phyloP scores from a whole-genome alignment of 768 basidiomycete genomes.

The Lentinula boryana region DNA sequence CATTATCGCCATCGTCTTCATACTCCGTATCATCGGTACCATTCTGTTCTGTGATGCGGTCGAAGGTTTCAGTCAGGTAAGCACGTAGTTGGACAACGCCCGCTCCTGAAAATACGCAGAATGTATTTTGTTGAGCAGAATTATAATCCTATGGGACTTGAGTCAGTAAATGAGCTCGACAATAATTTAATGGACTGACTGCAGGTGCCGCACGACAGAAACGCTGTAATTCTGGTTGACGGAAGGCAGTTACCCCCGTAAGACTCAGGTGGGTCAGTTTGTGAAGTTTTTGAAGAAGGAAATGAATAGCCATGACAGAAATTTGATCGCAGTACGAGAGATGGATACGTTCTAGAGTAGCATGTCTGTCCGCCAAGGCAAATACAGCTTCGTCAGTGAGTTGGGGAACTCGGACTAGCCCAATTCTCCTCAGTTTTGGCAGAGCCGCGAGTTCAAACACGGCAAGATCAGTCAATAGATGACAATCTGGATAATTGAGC shows the following conservation, averaged over 20 bases:
- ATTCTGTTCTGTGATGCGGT: conserved; percentile 68
- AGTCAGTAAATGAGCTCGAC: not conserved
- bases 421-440: conserved; percentile 88
- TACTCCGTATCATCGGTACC: conserved; percentile 67
- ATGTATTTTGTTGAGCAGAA: conserved; percentile 78
- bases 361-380: conserved; percentile 78
- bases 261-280: conserved; percentile 92
- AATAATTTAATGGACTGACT: conserved; percentile 38
- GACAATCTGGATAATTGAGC: conserved; percentile 54
- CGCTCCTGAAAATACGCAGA: conserved; percentile 95
- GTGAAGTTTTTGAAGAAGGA: conserved; percentile 81
- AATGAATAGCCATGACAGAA: conserved; percentile 85
- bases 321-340: conserved; percentile 97
- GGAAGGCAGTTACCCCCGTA: conserved; percentile 95
- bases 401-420: conserved; percentile 88
- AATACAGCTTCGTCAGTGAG: conserved; percentile 93
- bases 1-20: conserved; percentile 55
- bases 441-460: conserved; percentile 86
- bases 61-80: conserved; percentile 72
- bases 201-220: conserved; percentile 87
- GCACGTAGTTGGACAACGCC: conserved; percentile 80
- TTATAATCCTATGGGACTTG: conserved; percentile 71
- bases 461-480: conserved; percentile 85
- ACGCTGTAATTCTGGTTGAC: conserved; percentile 74
- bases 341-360: conserved; percentile 91